Evolutionary conservation across 768 basidiomycete species (phyloP), one percentile per base, ranked within the genome.

Genomic region (Serendipita sp.): DNA sequence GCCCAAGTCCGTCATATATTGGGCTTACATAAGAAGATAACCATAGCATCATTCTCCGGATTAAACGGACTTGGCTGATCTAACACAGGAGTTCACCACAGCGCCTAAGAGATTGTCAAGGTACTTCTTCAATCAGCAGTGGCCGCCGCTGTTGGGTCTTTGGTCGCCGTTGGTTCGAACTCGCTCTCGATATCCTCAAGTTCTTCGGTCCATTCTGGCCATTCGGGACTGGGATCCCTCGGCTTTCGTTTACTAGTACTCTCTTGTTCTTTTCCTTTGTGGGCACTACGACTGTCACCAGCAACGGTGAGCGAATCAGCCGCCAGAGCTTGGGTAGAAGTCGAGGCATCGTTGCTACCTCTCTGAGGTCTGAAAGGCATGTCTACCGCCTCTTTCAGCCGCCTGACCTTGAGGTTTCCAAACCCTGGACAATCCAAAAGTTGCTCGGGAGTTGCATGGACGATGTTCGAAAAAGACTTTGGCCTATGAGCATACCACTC

Each of bases 361-460:
- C 18, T 45, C 16, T 30, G 54, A n/a, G 46, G 48, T 62, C 86
- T 79, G 74, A 99, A 88, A 0, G 91, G 91, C 66, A 88, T 86
- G 65, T 89, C 85, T 74, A 99, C 94, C 0, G 93, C 90, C 65
- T 91, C 94, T 69, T 86, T 85, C 38, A 97, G 80, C 46, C 94
- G 85, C 70, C 83, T 51, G 48, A 95, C 93, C 73, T 98, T 98
- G 56, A 93, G 85, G 68, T 89, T 89, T 7, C 94, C 95, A 63
- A 98, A 87, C 0, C 96, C 96, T 0, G 96, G 95, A 28, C 96
- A 83, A 52, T 83, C 83, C 66, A 86, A 82, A 2, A 99, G 76
- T 68, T 86, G 83, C 65, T 89, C 87, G 0, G 85, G 70, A 1
- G 85, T 82, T 3, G 89, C 85, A 62, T 76, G 80, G 8, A 88